phyloP scores from a whole-genome alignment of 1,284 basidiomycete species.

The Tilletia setariae region DNA sequence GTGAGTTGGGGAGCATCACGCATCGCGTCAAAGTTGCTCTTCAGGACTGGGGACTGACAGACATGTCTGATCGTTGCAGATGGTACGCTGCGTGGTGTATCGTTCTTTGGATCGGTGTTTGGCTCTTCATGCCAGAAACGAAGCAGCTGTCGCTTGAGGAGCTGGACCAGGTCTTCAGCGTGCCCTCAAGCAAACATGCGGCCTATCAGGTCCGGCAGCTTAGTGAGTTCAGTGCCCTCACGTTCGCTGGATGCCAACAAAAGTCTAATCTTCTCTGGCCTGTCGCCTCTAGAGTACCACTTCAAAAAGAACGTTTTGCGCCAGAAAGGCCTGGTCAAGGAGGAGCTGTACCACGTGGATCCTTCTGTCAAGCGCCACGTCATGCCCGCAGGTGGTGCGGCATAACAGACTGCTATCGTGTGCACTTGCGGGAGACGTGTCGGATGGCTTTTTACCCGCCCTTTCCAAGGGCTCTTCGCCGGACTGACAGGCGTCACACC shows the following conservation, averaged over 20 bases:
- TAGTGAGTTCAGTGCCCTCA: slow-evolving; percentile 16
- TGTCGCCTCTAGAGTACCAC: background rate
- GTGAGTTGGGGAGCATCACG: slow-evolving; percentile 58
- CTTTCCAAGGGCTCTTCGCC: too few relatives aligned
- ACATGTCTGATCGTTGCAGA: slow-evolving; percentile 24
- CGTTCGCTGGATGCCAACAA: background rate
- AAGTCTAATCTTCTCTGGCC: background rate
- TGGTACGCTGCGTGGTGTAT: slow-evolving; percentile 46
- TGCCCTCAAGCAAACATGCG: slow-evolving; percentile 60
- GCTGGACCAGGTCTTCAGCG: slow-evolving; percentile 67
- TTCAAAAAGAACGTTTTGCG: slow-evolving; percentile 19
- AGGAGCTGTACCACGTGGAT: slow-evolving; percentile 18
- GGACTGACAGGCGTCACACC: too few relatives aligned
- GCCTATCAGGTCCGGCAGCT: slow-evolving; percentile 53
- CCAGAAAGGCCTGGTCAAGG: slow-evolving; percentile 19
- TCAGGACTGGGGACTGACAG: slow-evolving; percentile 16
- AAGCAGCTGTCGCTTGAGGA: slow-evolving; percentile 75
- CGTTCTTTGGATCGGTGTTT: slow-evolving; percentile 36
- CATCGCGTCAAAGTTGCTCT: slow-evolving; percentile 31
- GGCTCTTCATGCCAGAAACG: slow-evolving; percentile 70
- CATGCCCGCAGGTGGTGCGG: background rate
- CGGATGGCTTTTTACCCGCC: too few relatives aligned
- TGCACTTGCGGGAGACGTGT: too few relatives aligned
- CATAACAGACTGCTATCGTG: too few relatives aligned
- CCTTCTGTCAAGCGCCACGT: slow-evolving; percentile 9